phyloP scores from a whole-genome alignment of 140 eudicot species.

The Ambrosia hybrid region DNA sequence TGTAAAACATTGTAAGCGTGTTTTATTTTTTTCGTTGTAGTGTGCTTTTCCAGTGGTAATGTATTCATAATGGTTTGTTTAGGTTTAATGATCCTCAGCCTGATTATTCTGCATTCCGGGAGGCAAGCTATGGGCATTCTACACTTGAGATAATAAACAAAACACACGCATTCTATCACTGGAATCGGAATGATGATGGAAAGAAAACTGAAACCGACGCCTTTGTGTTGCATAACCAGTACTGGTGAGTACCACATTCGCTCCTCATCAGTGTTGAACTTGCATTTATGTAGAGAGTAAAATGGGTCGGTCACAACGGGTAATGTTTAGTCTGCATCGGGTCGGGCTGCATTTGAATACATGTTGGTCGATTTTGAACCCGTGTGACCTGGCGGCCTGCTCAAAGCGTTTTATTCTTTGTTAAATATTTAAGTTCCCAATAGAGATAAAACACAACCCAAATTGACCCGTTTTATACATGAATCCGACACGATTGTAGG shows the following conservation, averaged over 20 bases:
- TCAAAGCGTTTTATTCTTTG: background rate
- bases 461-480: background rate
- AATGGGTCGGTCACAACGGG: background rate
- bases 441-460: background rate
- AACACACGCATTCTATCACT: constrained; percentile 89
- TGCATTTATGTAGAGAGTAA: too few species aligned
- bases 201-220: constrained; percentile 67
- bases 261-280: background rate
- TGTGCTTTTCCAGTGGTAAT: constrained; percentile 6
- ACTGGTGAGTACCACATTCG: constrained; percentile 60
- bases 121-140: constrained; percentile 92
- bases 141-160: constrained; percentile 83
- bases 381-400: background rate
- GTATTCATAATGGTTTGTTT: constrained; percentile 8
- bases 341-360: background rate
- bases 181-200: constrained; percentile 97
- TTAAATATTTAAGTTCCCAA: background rate
- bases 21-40: background rate
- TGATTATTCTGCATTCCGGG: constrained; percentile 93
- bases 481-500: constrained; percentile 32
- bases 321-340: too few species aligned
- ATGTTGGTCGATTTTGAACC: too few species aligned
- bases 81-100: constrained; percentile 96
- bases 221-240: constrained; percentile 66
- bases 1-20: constrained; percentile 2